These are phyloP conservation scores for Diplodia sapinea DNA, from an alignment of 2,329 filamentous ascomycete species.

Conservation along the genomic window DNA sequence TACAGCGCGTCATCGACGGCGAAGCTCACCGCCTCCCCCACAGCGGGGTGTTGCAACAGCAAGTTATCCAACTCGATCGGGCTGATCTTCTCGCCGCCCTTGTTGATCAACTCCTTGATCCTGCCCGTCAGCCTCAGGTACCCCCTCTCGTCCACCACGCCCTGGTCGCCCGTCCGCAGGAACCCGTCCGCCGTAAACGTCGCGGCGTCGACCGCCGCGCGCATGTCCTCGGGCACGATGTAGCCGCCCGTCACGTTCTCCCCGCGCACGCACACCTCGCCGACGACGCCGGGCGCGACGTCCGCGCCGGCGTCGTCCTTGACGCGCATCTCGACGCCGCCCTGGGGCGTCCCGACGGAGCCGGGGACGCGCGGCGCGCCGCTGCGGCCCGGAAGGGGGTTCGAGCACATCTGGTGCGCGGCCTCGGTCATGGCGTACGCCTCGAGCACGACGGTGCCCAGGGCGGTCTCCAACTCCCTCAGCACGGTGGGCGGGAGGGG, in stretches of 20 bases:
- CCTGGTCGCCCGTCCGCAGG: slow-evolving; percentile 82
- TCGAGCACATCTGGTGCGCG: slow-evolving; percentile 75
- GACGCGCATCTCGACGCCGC: slow-evolving; percentile 73
- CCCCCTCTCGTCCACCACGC: slow-evolving; percentile 73
- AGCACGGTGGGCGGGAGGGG: slow-evolving; percentile 77
- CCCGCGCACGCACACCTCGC: slow-evolving; percentile 76
- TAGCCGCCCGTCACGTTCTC: slow-evolving; percentile 80
- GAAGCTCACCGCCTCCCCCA: slow-evolving; percentile 77
- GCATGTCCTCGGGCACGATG: slow-evolving; percentile 65
- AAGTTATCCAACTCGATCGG: slow-evolving; percentile 82
- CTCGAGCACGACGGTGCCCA: slow-evolving; percentile 76
- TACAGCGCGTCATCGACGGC: slow-evolving; percentile 77
- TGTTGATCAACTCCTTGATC: slow-evolving; percentile 85
- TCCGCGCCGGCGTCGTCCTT: slow-evolving; percentile 69
- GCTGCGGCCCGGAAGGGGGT: slow-evolving; percentile 52
- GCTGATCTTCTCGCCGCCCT: slow-evolving; percentile 80
- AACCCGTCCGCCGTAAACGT: slow-evolving; percentile 73
- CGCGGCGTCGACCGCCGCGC: slow-evolving; percentile 58
- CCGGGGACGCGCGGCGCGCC: slow-evolving; percentile 69
- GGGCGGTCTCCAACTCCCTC: slow-evolving; percentile 71
- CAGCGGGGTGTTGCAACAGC: slow-evolving; percentile 68
- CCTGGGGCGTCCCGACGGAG: slow-evolving; percentile 75
- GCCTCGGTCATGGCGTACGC: slow-evolving; percentile 88
- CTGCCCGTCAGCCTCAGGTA: slow-evolving; percentile 79
- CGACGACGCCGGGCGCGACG: slow-evolving; percentile 67